These are phyloP conservation scores for Melastoma malabathricum DNA, from an alignment of 345 rosid genomes.

Conservation along the genomic window DNA sequence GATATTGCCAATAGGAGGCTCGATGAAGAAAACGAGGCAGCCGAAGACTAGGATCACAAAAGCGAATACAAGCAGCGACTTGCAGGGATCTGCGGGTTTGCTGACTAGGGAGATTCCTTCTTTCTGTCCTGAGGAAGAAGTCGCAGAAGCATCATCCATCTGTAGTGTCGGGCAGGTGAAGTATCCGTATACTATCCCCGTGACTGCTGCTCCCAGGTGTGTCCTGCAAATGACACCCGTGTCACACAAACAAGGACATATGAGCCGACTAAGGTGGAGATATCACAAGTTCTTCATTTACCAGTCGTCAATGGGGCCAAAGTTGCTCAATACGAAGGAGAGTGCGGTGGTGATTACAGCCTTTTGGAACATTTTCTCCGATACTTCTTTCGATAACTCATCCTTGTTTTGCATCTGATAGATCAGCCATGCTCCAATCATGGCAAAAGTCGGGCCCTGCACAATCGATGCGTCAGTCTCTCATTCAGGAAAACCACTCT, in stretches of 20 bases:
- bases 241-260: no score
- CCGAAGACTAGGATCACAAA: slow-evolving; percentile 27
- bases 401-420: slow-evolving; percentile 57
- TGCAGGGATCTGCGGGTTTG: slow-evolving; percentile 36
- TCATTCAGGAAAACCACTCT: no score
- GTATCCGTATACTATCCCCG: slow-evolving; percentile 49
- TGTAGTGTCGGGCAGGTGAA: slow-evolving; percentile 53
- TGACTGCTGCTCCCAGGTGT: slow-evolving; percentile 56
- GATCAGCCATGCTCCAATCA: slow-evolving; percentile 86
- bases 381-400: slow-evolving; percentile 25
- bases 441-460: slow-evolving; percentile 67
- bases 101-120: slow-evolving; percentile 38
- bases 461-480: no score
- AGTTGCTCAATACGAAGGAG: slow-evolving; percentile 62
- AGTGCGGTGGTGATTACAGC: slow-evolving; percentile 52
- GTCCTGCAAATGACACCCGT: slow-evolving; percentile 30
- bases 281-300: slow-evolving; percentile 9
- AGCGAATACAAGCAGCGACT: slow-evolving; percentile 42
- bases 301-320: slow-evolving; percentile 77
- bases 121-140: slow-evolving; percentile 24
- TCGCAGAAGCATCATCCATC: slow-evolving; percentile 36
- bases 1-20: slow-evolving; percentile 36
- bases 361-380: slow-evolving; percentile 55
- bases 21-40: slow-evolving; percentile 32
- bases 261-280: no score